Conservation (phyloP, 352 stramenopile species). For the Globisporangium cederbergense region DNA sequence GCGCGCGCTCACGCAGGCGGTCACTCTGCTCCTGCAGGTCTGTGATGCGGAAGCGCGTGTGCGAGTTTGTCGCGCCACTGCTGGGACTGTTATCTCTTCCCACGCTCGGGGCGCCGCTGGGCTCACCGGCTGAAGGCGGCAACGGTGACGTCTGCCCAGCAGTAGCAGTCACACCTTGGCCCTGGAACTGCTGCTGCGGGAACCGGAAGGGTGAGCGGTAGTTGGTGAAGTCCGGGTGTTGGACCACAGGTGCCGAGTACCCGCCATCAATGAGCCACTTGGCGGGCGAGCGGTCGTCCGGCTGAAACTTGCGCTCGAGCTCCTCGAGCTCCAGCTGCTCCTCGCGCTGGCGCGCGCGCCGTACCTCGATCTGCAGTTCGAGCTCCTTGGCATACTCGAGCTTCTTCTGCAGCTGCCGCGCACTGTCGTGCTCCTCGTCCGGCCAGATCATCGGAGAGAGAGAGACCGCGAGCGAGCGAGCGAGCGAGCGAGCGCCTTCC, state of each 20-base stretch:
- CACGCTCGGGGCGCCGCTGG: slow-evolving; percentile 1
- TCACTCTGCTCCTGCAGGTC: slow-evolving; percentile 53
- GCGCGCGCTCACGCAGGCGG: slow-evolving; percentile 50
- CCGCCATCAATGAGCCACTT: slow-evolving; percentile 75
- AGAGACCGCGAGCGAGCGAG: neutral
- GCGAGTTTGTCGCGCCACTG: slow-evolving; percentile 22
- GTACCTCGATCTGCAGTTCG: slow-evolving; percentile 66
- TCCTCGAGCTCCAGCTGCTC: slow-evolving; percentile 52
- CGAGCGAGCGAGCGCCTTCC: neutral
- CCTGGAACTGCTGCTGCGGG: neutral
- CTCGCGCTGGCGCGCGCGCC: slow-evolving; percentile 39
- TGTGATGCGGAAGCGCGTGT: slow-evolving; percentile 53
- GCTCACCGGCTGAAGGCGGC: slow-evolving; percentile 9
- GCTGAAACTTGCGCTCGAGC: slow-evolving; percentile 52
- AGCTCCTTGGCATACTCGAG: slow-evolving; percentile 65
- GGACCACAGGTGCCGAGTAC: slow-evolving; percentile 16
- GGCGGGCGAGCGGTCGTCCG: slow-evolving; percentile 47
- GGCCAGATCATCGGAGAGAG: slow-evolving; percentile 47
- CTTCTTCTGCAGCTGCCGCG: slow-evolving; percentile 51
- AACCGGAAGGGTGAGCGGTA: slow-evolving; percentile 16
- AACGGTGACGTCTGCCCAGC: neutral
- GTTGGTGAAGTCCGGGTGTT: slow-evolving; percentile 9
- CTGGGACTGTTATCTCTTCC: slow-evolving; percentile 14
- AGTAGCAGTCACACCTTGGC: neutral
- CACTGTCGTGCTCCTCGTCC: slow-evolving; percentile 29